Evolutionary conservation across 768 basidiomycete genomes (phyloP).

Genomic region (Termitomyces sp.): DNA sequence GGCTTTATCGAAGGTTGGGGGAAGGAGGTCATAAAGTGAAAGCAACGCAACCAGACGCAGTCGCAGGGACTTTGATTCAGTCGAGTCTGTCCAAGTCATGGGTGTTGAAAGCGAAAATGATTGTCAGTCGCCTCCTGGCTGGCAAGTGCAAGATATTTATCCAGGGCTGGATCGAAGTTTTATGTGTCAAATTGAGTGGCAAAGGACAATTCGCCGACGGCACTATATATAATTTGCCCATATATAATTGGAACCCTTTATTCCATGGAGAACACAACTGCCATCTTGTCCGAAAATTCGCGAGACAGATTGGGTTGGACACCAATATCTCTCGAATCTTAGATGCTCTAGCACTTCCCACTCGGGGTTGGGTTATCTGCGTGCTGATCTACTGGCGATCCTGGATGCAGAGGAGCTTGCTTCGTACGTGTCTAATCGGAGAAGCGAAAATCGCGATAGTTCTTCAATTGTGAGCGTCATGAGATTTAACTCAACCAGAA

Average conservation of each 20-base stretch:
- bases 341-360: not conserved
- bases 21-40: constrained; percentile 16
- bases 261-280: not conserved
- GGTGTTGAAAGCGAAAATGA: not conserved
- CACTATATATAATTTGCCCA: not conserved
- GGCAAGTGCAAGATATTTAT: not conserved
- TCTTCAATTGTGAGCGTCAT: not conserved
- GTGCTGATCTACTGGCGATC: not conserved
- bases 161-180: constrained; percentile 4
- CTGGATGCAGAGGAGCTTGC: not conserved
- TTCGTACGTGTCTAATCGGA: not conserved
- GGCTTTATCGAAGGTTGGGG: constrained; percentile 12
- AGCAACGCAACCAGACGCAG: constrained; percentile 15
- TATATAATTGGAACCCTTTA: not conserved
- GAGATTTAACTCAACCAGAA: not conserved
- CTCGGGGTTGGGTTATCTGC: constrained; percentile 7
- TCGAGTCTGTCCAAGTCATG: constrained; percentile 7
- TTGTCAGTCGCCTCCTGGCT: not conserved
- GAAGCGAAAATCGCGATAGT: constrained; percentile 5
- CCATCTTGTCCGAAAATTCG: too few relatives aligned
- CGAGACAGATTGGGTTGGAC: not conserved
- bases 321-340: not conserved
- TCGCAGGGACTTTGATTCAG: constrained; percentile 10
- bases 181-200: not conserved
- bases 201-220: constrained; percentile 6